phyloP scores from a whole-genome alignment of 768 basidiomycete species.

The Leccinum fibrillosum region DNA sequence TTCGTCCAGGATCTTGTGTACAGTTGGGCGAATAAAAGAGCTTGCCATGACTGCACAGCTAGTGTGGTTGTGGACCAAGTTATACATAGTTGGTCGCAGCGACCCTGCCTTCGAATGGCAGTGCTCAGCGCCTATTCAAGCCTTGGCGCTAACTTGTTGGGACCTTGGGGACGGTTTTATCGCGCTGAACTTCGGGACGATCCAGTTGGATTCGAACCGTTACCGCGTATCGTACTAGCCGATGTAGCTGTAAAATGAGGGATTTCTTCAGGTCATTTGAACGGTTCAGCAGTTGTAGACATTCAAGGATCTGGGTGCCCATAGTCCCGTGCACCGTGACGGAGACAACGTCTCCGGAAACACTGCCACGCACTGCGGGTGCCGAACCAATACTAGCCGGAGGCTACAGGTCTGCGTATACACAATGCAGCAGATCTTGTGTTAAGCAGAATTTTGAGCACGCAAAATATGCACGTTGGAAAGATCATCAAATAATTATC shows the following conservation, averaged over 20 bases:
- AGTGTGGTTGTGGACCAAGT: not conserved
- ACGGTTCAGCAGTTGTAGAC: not conserved
- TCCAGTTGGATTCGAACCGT: not conserved
- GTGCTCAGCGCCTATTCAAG: not conserved
- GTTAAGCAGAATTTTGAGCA: no score
- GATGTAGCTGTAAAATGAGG: not conserved
- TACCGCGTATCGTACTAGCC: not conserved
- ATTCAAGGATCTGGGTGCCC: no score
- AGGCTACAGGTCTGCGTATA: no score
- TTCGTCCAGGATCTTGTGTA: not conserved
- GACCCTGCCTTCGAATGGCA: not conserved
- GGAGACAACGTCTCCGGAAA: no score
- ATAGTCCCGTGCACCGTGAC: no score
- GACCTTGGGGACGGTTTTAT: no score
- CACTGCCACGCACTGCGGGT: no score
- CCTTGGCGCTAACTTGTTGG: not conserved
- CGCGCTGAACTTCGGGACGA: no score
- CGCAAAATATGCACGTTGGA: no score
- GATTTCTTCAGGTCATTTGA: not conserved
- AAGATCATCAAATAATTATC: no score
- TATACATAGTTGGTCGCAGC: not conserved
- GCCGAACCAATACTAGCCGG: no score
- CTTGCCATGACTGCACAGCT: not conserved
- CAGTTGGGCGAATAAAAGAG: not conserved
- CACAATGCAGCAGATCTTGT: no score